phyloP scores from a whole-genome alignment of 2,329 filamentous ascomycete genomes.

The Periglandula ipomoeae region DNA sequence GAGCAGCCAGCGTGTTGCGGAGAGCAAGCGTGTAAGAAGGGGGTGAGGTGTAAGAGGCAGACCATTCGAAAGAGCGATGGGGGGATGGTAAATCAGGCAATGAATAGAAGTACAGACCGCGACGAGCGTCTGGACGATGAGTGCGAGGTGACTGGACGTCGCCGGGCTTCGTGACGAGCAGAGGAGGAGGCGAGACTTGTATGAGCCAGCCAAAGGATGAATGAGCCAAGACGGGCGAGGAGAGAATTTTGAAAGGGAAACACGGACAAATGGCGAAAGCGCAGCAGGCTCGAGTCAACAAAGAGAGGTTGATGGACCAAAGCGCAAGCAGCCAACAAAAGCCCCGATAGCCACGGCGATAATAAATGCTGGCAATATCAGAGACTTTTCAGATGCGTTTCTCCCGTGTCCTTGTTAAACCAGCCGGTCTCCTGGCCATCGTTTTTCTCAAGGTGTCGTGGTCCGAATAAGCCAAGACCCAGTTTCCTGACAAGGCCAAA shows the following conservation, averaged over 20 bases:
- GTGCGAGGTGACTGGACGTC: background rate
- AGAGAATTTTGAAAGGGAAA: conserved; percentile 8
- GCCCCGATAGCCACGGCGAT: conserved; percentile 9
- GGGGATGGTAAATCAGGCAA: conserved; percentile 1
- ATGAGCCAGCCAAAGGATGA: conserved; percentile 6
- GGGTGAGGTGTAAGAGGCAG: conserved; percentile 13
- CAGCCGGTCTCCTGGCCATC: conserved; percentile 22
- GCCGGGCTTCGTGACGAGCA: conserved; percentile 3
- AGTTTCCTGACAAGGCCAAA: conserved; percentile 10
- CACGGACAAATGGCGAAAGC: conserved; percentile 6
- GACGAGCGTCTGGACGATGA: background rate
- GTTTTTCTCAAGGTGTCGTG: conserved; percentile 31
- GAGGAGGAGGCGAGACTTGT: conserved; percentile 2
- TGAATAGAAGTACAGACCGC: conserved; percentile 5
- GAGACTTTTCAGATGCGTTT: conserved; percentile 8
- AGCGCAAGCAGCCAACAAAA: conserved; percentile 6
- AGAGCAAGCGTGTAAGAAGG: conserved; percentile 11
- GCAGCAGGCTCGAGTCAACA: conserved; percentile 6
- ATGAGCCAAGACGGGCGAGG: conserved; percentile 7
- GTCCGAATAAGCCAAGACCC: conserved; percentile 28
- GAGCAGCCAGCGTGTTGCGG: conserved; percentile 16
- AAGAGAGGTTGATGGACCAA: conserved; percentile 8
- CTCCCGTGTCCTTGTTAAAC: conserved; percentile 5
- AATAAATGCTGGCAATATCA: conserved; percentile 14
- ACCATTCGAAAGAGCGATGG: background rate